These are phyloP conservation scores for Kodamaea kaohsiungensis DNA, from an alignment of 805 yeast genomes.

Conservation along the genomic window DNA sequence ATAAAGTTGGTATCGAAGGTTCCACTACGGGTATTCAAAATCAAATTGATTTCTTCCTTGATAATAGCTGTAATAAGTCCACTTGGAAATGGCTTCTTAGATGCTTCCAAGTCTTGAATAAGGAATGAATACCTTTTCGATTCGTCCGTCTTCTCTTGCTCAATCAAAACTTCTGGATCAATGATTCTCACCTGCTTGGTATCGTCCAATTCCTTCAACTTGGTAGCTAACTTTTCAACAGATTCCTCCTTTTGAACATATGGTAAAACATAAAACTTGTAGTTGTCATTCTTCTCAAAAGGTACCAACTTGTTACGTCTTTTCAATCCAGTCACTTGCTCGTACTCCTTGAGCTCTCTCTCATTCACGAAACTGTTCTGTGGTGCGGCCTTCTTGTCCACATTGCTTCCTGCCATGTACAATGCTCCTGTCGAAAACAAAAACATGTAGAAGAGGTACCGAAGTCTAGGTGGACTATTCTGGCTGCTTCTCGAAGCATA, in stretches of 20 bases:
- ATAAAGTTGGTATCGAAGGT: constrained; percentile 49
- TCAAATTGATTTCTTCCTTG: constrained; percentile 36
- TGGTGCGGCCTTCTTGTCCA: constrained; percentile 31
- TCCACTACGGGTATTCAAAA: constrained; percentile 37
- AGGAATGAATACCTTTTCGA: constrained; percentile 52
- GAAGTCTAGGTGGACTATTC: constrained; percentile 26
- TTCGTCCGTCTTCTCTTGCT: constrained; percentile 44
- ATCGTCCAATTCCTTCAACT: constrained; percentile 12
- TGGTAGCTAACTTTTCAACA: constrained; percentile 20
- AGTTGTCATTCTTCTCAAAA: constrained; percentile 36
- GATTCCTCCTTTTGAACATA: constrained; percentile 21
- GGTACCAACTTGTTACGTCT: constrained; percentile 48
- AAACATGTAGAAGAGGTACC: constrained; percentile 40
- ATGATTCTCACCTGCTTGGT: constrained; percentile 38
- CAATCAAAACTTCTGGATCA: constrained; percentile 52
- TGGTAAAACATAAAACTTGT: constrained; percentile 44
- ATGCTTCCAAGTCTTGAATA: constrained; percentile 43
- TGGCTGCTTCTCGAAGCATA: constrained; percentile 6
- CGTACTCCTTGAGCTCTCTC: constrained; percentile 49
- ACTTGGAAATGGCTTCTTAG: constrained; percentile 32
- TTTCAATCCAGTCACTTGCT: constrained; percentile 51
- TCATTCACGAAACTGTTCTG: constrained; percentile 44
- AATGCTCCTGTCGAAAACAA: constrained; percentile 33
- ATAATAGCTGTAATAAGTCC: constrained; percentile 56
- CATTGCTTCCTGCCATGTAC: constrained; percentile 29